These are phyloP conservation scores for Aspergillus alliaceus DNA, from an alignment of 2,329 filamentous ascomycete species.

Conservation along the genomic window DNA sequence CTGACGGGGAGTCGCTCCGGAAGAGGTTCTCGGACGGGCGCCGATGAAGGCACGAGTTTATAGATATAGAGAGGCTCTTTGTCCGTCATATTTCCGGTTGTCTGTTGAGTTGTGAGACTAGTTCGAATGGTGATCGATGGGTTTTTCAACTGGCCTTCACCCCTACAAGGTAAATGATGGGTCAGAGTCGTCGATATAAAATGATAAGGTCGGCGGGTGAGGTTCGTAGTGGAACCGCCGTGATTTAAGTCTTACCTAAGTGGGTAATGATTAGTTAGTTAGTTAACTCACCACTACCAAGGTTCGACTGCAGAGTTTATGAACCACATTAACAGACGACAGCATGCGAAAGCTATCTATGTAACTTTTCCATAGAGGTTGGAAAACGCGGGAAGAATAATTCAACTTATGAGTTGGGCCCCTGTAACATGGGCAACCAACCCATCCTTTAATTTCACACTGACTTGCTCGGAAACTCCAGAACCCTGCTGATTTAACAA, in stretches of 20 bases:
- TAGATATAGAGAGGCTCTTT: slow-evolving; percentile 36
- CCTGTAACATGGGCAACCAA: too few relatives aligned
- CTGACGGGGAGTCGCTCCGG: slow-evolving; percentile 38
- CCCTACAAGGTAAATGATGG: too few relatives aligned
- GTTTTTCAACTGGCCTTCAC: too few relatives aligned
- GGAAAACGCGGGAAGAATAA: background rate
- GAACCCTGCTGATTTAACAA: background rate
- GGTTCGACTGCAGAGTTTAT: background rate
- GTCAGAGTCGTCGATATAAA: background rate
- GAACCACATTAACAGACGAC: too few relatives aligned
- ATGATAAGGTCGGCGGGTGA: background rate
- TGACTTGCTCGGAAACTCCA: background rate
- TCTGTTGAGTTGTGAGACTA: background rate
- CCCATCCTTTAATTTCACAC: too few relatives aligned
- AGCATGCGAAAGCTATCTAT: too few relatives aligned
- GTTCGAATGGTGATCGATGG: background rate
- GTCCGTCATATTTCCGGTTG: slow-evolving; percentile 18
- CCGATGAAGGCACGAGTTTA: slow-evolving; percentile 38
- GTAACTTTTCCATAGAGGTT: too few relatives aligned
- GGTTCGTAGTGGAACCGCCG: background rate
- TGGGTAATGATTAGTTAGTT: background rate
- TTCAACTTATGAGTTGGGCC: too few relatives aligned
- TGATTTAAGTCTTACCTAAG: background rate
- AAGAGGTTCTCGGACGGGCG: slow-evolving; percentile 35
- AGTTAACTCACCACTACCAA: background rate